A percentile compares a stretch with the other conserved stretches of the same genome.
Conservation (phyloP, 108 stramenopile species). For the Asterionellopsis glacialis region DNA sequence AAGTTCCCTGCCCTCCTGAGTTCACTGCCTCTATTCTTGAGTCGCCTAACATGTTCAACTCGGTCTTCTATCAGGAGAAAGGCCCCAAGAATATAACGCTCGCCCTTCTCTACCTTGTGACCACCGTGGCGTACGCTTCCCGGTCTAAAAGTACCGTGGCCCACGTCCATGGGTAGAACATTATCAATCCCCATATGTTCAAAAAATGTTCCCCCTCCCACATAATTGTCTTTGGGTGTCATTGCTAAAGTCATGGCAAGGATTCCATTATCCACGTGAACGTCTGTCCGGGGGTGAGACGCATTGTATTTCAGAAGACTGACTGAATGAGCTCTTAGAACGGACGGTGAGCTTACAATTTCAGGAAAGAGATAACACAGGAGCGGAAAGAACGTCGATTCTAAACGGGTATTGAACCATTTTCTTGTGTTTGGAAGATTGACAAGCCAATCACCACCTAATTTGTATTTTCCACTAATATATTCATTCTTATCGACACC, state of each 20-base stretch:
- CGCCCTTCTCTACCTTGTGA: slow-evolving; percentile 37
- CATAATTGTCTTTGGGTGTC: slow-evolving; percentile 32
- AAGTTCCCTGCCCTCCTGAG: slow-evolving; percentile 31
- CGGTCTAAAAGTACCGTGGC: slow-evolving; percentile 58
- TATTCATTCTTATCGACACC: slow-evolving; percentile 58
- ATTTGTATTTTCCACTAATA: slow-evolving; percentile 56
- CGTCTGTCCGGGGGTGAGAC: slow-evolving; percentile 61
- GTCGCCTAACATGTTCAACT: slow-evolving; percentile 58
- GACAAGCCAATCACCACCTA: slow-evolving; percentile 59
- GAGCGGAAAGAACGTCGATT: slow-evolving; percentile 38
- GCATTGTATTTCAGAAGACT: slow-evolving; percentile 56
- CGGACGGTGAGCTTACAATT: slow-evolving; percentile 35
- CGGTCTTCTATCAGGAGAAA: slow-evolving; percentile 54
- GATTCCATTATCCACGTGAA: slow-evolving; percentile 69
- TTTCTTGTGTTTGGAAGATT: slow-evolving; percentile 47
- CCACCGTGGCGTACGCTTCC: slow-evolving; percentile 64
- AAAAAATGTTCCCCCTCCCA: slow-evolving; percentile 60
- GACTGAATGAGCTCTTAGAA: slow-evolving; percentile 55
- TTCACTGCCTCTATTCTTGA: slow-evolving; percentile 58
- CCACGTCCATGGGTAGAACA: slow-evolving; percentile 56
- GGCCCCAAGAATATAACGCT: slow-evolving; percentile 54
- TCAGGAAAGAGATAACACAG: slow-evolving; percentile 49
- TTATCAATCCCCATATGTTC: slow-evolving; percentile 41
- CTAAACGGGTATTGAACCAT: slow-evolving; percentile 50
- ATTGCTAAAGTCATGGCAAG: slow-evolving; percentile 61